Evolutionary conservation across 2,329 filamentous ascomycete genomes (phyloP), one percentile per base, ranked within the genome.

Genomic region (Pseudogymnoascus destructans): DNA sequence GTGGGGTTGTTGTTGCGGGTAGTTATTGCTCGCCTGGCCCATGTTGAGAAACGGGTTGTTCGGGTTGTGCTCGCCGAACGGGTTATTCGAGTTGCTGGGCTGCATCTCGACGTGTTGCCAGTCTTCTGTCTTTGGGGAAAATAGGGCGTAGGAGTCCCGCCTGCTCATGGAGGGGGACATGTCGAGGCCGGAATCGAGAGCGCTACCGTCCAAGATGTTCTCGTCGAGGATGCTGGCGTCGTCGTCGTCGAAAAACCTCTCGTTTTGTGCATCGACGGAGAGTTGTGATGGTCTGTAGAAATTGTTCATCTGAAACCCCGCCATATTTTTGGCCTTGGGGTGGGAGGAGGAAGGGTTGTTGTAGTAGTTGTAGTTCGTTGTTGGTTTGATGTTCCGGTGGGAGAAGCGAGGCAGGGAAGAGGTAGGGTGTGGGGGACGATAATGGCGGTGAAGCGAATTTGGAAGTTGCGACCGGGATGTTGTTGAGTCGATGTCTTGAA

Each of bases 51-150:
- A 91, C 55, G 81, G 81, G 73, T 83, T 82, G 73, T 77, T 81
- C 73, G 73, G 77, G 66, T 74, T 72, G 57, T 72, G 74, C 42
- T 69, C 78, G 66, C 80, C 70, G 72, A 83, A 84, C 35, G 81
- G 79, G 71, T 83, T 83, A 71, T 80, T 83, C 59, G 81, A 82
- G 11, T 78, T 77, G 59, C 81, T 72, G 13, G 79, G 79, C 69
- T 83, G 80, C 80, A 84, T 82, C 61, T 84, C 81, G 60, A 82
- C 77, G 13, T 79, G 77, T 61, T 80, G 78, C 81, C 81, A 85
- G 64, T 82, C 74, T 65, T 85, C 81, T 8, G 77, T 75, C 72
- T 85, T 85, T 63, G 81, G 81, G 17, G 81, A 85, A 73, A 85
- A 84, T 63, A 85, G 74, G 62, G 77, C 79, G 67, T 84, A 84